Percentiles rank a stretch among this genome's conserved stretches.
phyloP scores from a whole-genome alignment of 768 basidiomycete species.

The Russula abietina region DNA sequence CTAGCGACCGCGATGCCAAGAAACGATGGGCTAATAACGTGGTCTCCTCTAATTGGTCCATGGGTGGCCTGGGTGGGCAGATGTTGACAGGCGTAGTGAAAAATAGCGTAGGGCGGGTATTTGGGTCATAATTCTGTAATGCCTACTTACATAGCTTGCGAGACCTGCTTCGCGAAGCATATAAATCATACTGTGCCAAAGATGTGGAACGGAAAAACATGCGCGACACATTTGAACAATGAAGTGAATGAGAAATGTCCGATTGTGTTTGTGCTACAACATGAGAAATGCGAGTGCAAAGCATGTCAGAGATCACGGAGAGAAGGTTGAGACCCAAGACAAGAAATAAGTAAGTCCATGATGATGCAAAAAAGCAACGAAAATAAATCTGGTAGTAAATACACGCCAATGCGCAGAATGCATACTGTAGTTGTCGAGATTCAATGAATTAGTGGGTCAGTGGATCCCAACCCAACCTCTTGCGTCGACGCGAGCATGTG shows the following conservation, averaged over 20 bases:
- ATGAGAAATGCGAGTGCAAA: slow-evolving; percentile 17
- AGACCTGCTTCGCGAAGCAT: not conserved
- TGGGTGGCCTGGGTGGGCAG: slow-evolving; percentile 81
- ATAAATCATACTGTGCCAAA: not conserved
- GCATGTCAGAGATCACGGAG: slow-evolving; percentile 18
- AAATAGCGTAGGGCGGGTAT: slow-evolving; percentile 72
- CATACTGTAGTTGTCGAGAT: not conserved
- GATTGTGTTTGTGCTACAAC: slow-evolving; percentile 21
- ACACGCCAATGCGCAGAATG: slow-evolving; percentile 1
- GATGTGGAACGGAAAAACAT: slow-evolving; percentile 1
- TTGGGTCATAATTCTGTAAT: slow-evolving; percentile 39
- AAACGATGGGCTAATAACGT: slow-evolving; percentile 80
- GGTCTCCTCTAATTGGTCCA: slow-evolving; percentile 60
- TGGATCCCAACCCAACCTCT: slow-evolving; percentile 69
- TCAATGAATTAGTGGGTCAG: slow-evolving; percentile 22
- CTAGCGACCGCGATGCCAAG: slow-evolving; percentile 87
- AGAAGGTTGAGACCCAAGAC: slow-evolving; percentile 1
- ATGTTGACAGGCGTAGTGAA: slow-evolving; percentile 77
- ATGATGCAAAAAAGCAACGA: not conserved
- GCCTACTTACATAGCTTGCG: not conserved
- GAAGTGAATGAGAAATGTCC: slow-evolving; percentile 7
- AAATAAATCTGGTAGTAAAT: not conserved
- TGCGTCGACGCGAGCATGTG: slow-evolving; percentile 77
- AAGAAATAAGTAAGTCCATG: slow-evolving; percentile 21
- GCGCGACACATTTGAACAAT: not conserved